These are phyloP conservation scores for Monotropa hypopitys DNA, from an alignment of 179 eudicot species.

Conservation along the genomic window DNA sequence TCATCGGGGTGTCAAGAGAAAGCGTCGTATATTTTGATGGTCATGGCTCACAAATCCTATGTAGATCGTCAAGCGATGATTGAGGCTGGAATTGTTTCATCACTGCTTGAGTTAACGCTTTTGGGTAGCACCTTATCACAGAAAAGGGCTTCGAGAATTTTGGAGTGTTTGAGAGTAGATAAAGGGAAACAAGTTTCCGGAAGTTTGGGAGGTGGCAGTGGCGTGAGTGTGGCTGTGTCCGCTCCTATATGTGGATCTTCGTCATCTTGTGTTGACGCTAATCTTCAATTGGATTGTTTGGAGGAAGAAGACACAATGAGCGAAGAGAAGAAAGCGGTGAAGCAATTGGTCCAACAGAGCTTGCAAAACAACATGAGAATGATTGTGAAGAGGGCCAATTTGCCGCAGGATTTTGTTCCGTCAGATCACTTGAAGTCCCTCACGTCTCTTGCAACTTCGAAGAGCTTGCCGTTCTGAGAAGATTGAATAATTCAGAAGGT, in stretches of 20 bases:
- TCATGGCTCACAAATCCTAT: conserved; percentile 76
- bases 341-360: conserved; percentile 77
- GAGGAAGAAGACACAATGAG: conserved; percentile 47
- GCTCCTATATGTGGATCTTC: conserved; percentile 65
- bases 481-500: conserved; percentile 4
- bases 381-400: conserved; percentile 79
- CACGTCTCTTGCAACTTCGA: conserved; percentile 60
- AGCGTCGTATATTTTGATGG: conserved; percentile 67
- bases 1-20: conserved; percentile 86
- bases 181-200: conserved; percentile 62
- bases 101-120: conserved; percentile 75
- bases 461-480: conserved; percentile 81
- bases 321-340: conserved; percentile 76
- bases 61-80: conserved; percentile 56
- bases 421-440: conserved; percentile 70
- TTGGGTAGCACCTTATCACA: conserved; percentile 78
- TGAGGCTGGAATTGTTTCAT: conserved; percentile 55
- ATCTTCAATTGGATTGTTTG: conserved; percentile 11
- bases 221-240: conserved; percentile 30
- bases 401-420: conserved; percentile 76
- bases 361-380: conserved; percentile 79
- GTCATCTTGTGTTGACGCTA: conserved; percentile 11
- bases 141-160: conserved; percentile 75
- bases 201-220: conserved; percentile 13
- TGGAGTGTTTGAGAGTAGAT: conserved; percentile 57